Percentiles rank a stretch among this genome's conserved stretches.
phyloP scores from a whole-genome alignment of 2,329 filamentous ascomycete species.

The Trichophyton equinum region DNA sequence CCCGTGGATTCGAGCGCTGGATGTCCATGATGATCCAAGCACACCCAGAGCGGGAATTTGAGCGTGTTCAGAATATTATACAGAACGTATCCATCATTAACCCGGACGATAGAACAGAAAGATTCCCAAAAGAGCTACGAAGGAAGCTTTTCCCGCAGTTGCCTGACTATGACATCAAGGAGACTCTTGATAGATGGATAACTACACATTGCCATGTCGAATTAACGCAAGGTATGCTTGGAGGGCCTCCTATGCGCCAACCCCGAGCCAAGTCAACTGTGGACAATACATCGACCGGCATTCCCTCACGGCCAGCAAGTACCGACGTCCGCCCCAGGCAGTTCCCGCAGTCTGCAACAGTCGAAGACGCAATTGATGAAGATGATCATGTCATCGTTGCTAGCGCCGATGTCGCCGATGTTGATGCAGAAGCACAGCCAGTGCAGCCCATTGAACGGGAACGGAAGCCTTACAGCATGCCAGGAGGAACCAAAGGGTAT shows the following conservation, averaged over 20 bases:
- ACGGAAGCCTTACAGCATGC: constrained; percentile 52
- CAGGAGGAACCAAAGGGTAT: constrained; percentile 47
- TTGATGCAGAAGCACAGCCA: not conserved
- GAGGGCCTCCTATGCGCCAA: constrained; percentile 17
- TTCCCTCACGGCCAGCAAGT: not conserved
- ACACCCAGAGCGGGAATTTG: constrained; percentile 62
- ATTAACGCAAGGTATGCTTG: constrained; percentile 27
- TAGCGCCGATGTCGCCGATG: not conserved
- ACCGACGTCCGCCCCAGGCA: constrained; percentile 13
- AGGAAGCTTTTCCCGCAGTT: constrained; percentile 55
- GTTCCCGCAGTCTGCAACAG: constrained; percentile 10
- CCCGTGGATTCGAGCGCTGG: constrained; percentile 58
- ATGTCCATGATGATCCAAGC: constrained; percentile 60
- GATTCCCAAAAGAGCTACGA: constrained; percentile 67
- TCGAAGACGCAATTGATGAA: constrained; percentile 32
- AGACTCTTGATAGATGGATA: constrained; percentile 50
- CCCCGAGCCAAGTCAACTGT: constrained; percentile 10
- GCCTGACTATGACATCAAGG: constrained; percentile 45
- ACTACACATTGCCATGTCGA: constrained; percentile 39
- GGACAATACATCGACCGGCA: not conserved
- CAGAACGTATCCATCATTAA: constrained; percentile 58
- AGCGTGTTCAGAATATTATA: constrained; percentile 56
- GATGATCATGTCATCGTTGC: constrained; percentile 16
- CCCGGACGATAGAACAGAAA: constrained; percentile 52
- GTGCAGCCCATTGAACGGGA: constrained; percentile 48